A percentile compares a stretch with the other conserved stretches of the same genome.
These are phyloP conservation scores for Pseudogymnoascus pannorum DNA, from an alignment of 2,329 filamentous ascomycete genomes.

Conservation along the genomic window DNA sequence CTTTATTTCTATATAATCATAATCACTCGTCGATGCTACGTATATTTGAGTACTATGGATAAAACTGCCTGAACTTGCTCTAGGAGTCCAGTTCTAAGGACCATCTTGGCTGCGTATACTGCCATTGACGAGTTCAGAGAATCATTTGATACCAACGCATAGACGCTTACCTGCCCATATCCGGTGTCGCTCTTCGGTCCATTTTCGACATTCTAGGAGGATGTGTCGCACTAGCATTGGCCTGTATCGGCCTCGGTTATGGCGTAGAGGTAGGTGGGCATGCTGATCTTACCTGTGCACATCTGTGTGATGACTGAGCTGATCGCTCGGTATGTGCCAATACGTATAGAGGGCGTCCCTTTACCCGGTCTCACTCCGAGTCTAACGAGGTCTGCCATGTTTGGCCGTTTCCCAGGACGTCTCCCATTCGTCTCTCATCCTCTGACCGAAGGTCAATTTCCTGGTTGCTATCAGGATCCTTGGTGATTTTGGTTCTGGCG, in stretches of 20 bases:
- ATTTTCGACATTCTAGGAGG: conserved; percentile 26
- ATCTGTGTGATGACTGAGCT: conserved; percentile 22
- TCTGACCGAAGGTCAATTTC: conserved; percentile 16
- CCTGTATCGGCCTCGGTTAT: conserved; percentile 28
- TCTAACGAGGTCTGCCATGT: conserved; percentile 19
- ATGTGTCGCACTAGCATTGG: conserved; percentile 26
- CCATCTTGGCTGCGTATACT: conserved; percentile 31
- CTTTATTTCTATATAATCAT: conserved; percentile 24
- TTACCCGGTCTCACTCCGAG: conserved; percentile 18
- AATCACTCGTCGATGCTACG: conserved; percentile 19
- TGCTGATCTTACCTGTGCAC: conserved; percentile 23
- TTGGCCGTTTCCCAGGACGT: conserved; percentile 18
- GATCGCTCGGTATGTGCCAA: conserved; percentile 18
- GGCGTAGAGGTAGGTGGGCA: conserved; percentile 24
- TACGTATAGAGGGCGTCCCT: conserved; percentile 6
- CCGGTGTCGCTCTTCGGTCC: conserved; percentile 20
- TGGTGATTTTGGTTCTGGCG: too few species aligned
- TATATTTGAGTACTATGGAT: conserved; percentile 20
- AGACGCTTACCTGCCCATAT: conserved; percentile 21
- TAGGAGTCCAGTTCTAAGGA: conserved; percentile 26
- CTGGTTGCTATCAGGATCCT: conserved; percentile 15
- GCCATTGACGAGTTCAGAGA: conserved; percentile 29
- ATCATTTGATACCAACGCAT: conserved; percentile 26
- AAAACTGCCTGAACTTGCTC: conserved; percentile 24
- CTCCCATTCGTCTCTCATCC: conserved; percentile 21